Evolutionary conservation across 495 filamentous ascomycete species (phyloP), one percentile per base, ranked within the genome.

Genomic region (Lophiostoma macrostomum): DNA sequence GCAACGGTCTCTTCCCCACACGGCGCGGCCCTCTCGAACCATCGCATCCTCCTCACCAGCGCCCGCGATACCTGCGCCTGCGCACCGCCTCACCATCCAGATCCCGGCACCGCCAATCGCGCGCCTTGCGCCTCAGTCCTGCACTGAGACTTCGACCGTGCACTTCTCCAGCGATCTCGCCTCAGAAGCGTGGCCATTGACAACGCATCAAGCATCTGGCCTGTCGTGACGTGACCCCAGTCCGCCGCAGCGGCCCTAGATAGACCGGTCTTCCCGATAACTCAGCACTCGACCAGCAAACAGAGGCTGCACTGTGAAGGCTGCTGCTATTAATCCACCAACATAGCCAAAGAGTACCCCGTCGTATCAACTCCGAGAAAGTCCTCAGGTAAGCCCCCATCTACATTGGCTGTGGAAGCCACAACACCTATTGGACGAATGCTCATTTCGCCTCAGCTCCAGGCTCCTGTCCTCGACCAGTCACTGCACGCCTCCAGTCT

Each of bases 151-250:
- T 60, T 31, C 41, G 20, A 45, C 40, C 52, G 43, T 52, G 45
- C 53, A 40, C 52, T 14, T 22, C 30, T 18, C 24, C 41, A 41
- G 27, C 45, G 46, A 52, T 62, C 32, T 42, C 60, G 60, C 50
- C 55, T 63, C 55, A 52, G 41, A 51, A 59, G 54, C 56, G 50
- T 59, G 55, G 60, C 60, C 60, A 63, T 60, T 63, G 60, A 59
- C 60, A 63, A 59, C 60, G 44, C 60, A 63, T 63, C 60, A 50
- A 63, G 53, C 58, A 56, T 56, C 58, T 40, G 49, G 51, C 53
- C 36, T 54, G 52, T 46, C 35, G 60, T 60, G 60, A 63, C 60
- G 60, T 53, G 60, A 55, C 40, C 50, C 50, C 20, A 46, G 42
- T 16, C 45, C 22, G 19, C 22, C 43, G 16, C 58, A 35, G 46